These are phyloP conservation scores for Citrus sp. DNA, from an alignment of 345 rosid species.

Conservation along the genomic window DNA sequence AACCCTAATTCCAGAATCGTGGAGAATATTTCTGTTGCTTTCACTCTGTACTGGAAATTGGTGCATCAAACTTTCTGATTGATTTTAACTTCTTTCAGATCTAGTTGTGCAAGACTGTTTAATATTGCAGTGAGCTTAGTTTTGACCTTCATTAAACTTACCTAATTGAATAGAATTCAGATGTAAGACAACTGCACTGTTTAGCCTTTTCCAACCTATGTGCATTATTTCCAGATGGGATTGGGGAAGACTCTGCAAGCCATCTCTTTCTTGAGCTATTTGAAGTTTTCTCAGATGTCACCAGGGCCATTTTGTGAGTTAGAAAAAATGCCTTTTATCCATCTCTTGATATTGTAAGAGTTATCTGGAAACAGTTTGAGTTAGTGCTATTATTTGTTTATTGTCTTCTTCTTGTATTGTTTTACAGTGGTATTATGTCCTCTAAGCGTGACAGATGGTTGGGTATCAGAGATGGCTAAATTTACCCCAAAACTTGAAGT, in stretches of 20 bases:
- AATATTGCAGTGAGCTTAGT: background rate
- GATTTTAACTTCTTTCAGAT: background rate
- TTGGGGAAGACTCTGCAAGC: slow-evolving; percentile 92
- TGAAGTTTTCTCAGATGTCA: slow-evolving; percentile 50
- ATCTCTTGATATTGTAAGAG: background rate
- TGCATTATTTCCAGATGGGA: slow-evolving; percentile 64
- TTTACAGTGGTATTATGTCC: slow-evolving; percentile 80
- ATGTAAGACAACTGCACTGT: background rate
- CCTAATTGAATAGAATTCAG: background rate
- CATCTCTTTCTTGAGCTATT: slow-evolving; percentile 65
- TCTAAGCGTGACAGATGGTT: slow-evolving; percentile 82
- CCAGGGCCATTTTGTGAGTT: slow-evolving; percentile 75
- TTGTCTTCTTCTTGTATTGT: background rate
- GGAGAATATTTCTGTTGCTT: background rate
- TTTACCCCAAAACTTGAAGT: slow-evolving; percentile 62
- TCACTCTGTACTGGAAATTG: background rate
- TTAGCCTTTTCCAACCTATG: slow-evolving; percentile 2
- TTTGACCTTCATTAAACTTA: background rate
- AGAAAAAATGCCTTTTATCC: slow-evolving; percentile 14
- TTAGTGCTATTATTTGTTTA: background rate
- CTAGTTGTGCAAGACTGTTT: background rate
- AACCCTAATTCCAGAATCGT: background rate
- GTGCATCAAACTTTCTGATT: background rate
- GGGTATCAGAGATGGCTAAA: slow-evolving; percentile 69
- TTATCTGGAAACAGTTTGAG: background rate